Percentiles rank a stretch among this genome's conserved stretches.
Evolutionary conservation across 352 stramenopile species (phyloP).

Genomic region (Pythium oligandrum): DNA sequence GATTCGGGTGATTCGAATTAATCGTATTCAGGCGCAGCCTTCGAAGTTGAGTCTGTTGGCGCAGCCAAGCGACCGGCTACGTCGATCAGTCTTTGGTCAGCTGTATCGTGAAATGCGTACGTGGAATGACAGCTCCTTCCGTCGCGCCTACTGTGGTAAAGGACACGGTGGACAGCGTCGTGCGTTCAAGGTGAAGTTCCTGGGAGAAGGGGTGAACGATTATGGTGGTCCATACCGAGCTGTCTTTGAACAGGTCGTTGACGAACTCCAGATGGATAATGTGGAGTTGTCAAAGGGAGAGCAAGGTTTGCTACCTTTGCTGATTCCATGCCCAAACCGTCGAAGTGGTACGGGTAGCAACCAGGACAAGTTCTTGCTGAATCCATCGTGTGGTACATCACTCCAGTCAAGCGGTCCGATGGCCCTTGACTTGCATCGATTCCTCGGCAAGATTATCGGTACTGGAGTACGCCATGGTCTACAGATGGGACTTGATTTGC

Average conservation of each 20-base stretch:
- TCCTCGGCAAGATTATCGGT: conserved; percentile 95
- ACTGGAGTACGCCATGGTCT: conserved; percentile 95
- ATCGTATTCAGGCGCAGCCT: conserved; percentile 92
- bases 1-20: conserved; percentile 97
- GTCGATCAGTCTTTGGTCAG: conserved; percentile 96
- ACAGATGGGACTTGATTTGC: conserved; percentile 91
- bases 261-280: conserved; percentile 92
- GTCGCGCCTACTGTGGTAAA: conserved; percentile 95
- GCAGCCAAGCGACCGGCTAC: conserved; percentile 83
- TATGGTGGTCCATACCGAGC: conserved; percentile 98
- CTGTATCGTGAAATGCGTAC: conserved; percentile 94
- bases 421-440: conserved; percentile 91
- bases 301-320: conserved; percentile 78
- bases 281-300: conserved; percentile 83
- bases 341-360: conserved; percentile 83
- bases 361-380: conserved; percentile 91
- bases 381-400: conserved; percentile 75
- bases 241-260: conserved; percentile 96
- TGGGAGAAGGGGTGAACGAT: conserved; percentile 98
- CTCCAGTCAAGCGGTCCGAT: conserved; percentile 84
- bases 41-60: conserved; percentile 85
- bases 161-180: conserved; percentile 96
- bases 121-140: conserved; percentile 93
- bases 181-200: conserved; percentile 99
- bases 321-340: conserved; percentile 88